Evolutionary conservation across 352 stramenopile genomes (phyloP), one percentile per base, ranked within the genome.

Genomic region (Discostella stelligera): DNA sequence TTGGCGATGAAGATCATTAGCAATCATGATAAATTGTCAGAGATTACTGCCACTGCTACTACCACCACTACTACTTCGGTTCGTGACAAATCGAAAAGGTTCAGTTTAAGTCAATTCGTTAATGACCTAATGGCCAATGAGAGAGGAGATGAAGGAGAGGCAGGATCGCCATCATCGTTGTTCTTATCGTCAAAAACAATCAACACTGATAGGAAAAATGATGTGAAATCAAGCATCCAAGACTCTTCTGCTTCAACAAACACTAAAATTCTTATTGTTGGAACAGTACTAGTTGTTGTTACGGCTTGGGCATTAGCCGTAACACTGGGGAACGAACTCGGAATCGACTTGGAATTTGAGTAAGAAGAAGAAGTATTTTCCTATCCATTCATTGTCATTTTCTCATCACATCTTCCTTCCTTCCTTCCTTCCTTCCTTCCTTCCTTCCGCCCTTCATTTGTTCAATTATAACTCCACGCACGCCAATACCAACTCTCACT

Each of bases 281-380:
- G 74, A 8, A 82, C 67, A 30, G 21, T 48, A 5, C 4, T 58
- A 7, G 44, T 82, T n/a, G n/a, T 82, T 14, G 49, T 52, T 18
- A 66, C 74, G 41, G 74, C 67, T 9, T 58, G 46, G 41, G 60
- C 54, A 52, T 55, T 82, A 39, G 74, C 65, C 23, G 67, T 66
- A 23, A 41, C 59, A 20, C 72, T 82, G 74, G 66, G 56, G 18
- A 72, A 60, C 48, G 74, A 82, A 7, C 56, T 82, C 48, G 74
- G 74, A 11, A 61, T 82, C 16, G 54, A 82, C 58, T 62, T 82
- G n/a, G 66, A 77, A 32, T 74, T 52, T 46, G 63, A 23, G 70
- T 78, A 44, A 78, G 70, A 27, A 18, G 21, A 18, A 52, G 59
- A 61, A 18, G 55, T 64, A 14, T 44, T 64, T n/a, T 53, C 46